Evolutionary conservation across 2,329 filamentous ascomycete genomes (phyloP), one percentile per base, ranked within the genome.

Genomic region (Xylaria sp.): DNA sequence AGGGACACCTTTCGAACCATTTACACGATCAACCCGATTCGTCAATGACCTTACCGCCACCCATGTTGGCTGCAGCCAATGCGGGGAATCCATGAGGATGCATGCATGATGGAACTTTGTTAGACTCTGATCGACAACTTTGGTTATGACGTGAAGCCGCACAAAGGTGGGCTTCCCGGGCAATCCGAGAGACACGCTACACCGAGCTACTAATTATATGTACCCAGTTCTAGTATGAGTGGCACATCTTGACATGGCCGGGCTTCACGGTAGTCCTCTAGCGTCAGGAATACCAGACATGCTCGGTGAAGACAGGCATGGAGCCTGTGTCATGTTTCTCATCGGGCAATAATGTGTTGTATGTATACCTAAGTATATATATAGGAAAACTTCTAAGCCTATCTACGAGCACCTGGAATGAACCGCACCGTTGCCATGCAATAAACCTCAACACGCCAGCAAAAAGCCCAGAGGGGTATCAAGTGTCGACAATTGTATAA

Each of bases 401-500:
- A 35, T 35, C 4, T 35, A 35, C 32, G 8, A 9, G 13, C 40
- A 32, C 21, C 21, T 27, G 23, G 5, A 25, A 53, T n/a, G 1
- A 21, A 25, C 21, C n/a, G 32, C 50, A 48, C 40, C 40, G 18
- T n/a, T 53, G 16, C 12, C 16, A 32, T 42, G 18, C 10, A 23
- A 44, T 5, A 44, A 53, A 29, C 35, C 53, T 18, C 27, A 40
- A 37, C 27, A 13, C 25, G 21, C 23, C 23, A 9, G 40, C 40
- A 35, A 40, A 40, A 48, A 42, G 18, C 55, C 10, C 4, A 54
- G 25, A 50, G 48, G 65, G 57, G 58, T 70, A 69, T 65, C 42
- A 65, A 53, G 25, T 40, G n/a, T 37, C 42, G 35, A 48, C 47
- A 65, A 57, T 65, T n/a, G 25, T 65, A 58, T 57, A 61, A n/a